Evolutionary conservation across 768 basidiomycete species (phyloP), one percentile per base, ranked within the genome.

Genomic region (Infundibulicybe gibba): DNA sequence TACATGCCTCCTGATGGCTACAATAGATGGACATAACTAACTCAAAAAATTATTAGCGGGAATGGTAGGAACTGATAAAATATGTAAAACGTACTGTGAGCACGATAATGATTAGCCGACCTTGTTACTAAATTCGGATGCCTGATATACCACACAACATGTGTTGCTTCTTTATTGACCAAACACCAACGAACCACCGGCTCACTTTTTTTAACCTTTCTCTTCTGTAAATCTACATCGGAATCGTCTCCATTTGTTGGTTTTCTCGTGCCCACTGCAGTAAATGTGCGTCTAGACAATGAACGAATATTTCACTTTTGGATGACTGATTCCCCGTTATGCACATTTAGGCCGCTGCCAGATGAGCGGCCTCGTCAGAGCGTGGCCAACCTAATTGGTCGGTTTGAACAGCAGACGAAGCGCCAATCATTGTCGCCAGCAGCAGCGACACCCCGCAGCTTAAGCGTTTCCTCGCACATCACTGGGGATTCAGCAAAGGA

Each of bases 371-470:
- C 90, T 41, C 85, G 90, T 49, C 80, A 80, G 62, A 89, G 85
- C 57, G 90, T 93, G 41, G 90, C 90, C 53, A 93, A 91, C 61
- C 84, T 93, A 68, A 93, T 93, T 59, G 90, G 90, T 43, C 79
- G 86, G 49, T 93, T 93, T 55, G 90, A 93, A 64, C 87, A 80
- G 56, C 84, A 88, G 67, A 82, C 75, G 47, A 91, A 88, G 61
- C 79, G 81, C 42, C 76, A 79, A 55, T 66, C 80, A 3, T 54
- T 68, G 9, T 60, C 74, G 21, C 56, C 54, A 14, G 59, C 75
- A 41, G 58, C 56, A 50, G 54, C 59, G 50, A 65, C 75, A 25
- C 72, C 79, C 13, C 77, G 86, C 49, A 83, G 82, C 54, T 73
- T 79, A n/a, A 88, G 83, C 54, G 84, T 81, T 49, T 66, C 75